Evolutionary conservation across 257 asterid species (phyloP).

Genomic region (Jacaranda copaia): DNA sequence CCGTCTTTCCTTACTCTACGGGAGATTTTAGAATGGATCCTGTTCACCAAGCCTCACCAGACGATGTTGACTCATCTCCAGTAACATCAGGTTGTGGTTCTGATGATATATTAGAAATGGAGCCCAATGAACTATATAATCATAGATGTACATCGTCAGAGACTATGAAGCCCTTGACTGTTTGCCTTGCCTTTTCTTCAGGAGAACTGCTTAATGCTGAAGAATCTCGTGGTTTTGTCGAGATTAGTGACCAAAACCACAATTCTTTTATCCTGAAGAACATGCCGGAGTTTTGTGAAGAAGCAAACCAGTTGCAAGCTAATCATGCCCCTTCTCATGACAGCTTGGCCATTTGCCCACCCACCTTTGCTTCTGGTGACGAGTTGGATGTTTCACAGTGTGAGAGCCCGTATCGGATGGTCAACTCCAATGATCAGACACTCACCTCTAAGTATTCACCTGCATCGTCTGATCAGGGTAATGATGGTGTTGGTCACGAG

Average conservation of each 20-base stretch:
- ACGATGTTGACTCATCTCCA: constrained; percentile 42
- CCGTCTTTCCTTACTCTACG: constrained; percentile 48
- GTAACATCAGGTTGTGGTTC: constrained; percentile 44
- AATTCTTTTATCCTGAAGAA: constrained; percentile 34
- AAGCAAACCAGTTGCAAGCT: constrained; percentile 26
- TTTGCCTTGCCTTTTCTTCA: constrained; percentile 39
- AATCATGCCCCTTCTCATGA: constrained; percentile 18
- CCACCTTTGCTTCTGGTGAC: constrained; percentile 27
- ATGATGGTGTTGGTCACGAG: not conserved
- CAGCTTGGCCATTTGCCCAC: not conserved
- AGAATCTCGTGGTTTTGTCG: constrained; percentile 33
- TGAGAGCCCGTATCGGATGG: constrained; percentile 3
- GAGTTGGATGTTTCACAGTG: constrained; percentile 27
- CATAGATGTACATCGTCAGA: constrained; percentile 31
- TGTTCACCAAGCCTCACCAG: constrained; percentile 39
- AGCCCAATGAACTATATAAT: constrained; percentile 35
- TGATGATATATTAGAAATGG: constrained; percentile 45
- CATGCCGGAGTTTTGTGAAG: constrained; percentile 33
- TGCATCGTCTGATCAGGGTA: not conserved
- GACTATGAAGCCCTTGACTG: constrained; percentile 32
- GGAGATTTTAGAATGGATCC: constrained; percentile 47
- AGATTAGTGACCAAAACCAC: constrained; percentile 30
- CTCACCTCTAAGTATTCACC: constrained; percentile 7
- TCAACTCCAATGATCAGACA: not conserved
- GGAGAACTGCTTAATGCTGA: constrained; percentile 40